phyloP scores from a whole-genome alignment of 2,329 filamentous ascomycete genomes.

The Fonsecaea pugnacius region DNA sequence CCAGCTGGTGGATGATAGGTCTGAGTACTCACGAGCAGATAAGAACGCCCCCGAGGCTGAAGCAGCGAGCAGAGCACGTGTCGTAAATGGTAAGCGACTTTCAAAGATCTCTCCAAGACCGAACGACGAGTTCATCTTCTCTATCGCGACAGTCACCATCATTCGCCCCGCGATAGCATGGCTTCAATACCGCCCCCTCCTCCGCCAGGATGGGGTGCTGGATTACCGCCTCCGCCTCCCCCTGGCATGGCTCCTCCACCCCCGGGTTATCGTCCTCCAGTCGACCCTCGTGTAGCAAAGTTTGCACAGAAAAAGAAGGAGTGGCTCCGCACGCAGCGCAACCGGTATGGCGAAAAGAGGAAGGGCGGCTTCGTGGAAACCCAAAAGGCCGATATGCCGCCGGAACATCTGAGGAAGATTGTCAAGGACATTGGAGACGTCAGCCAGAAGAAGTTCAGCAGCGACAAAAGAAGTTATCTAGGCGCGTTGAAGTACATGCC shows the following conservation, averaged over 20 bases:
- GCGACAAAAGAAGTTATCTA: conserved; percentile 96
- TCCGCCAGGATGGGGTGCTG: conserved; percentile 67
- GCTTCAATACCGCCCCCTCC: conserved; percentile 67
- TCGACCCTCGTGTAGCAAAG: conserved; percentile 85
- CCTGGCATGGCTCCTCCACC: conserved; percentile 71
- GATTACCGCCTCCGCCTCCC: conserved; percentile 55
- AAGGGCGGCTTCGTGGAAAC: conserved; percentile 97
- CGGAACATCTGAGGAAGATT: conserved; percentile 97
- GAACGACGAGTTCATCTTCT: conserved; percentile 34
- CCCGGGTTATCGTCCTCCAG: conserved; percentile 78
- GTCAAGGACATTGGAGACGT: conserved; percentile 99
- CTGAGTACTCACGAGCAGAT: conserved; percentile 9
- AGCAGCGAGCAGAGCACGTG: conserved; percentile 18
- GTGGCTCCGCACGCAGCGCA: conserved; percentile 90
- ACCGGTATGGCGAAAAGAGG: conserved; percentile 94
- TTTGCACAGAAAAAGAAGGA: conserved; percentile 99
- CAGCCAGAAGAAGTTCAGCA: conserved; percentile 98
- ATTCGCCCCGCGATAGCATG: conserved; percentile 50
- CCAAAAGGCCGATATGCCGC: conserved; percentile 98
- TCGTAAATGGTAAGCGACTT: conserved; percentile 37
- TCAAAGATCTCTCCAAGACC: conserved; percentile 16
- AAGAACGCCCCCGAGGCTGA: conserved; percentile 20
- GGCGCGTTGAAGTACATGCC: conserved; percentile 99
- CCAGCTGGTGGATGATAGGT: background rate
- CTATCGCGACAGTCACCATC: conserved; percentile 28